Conservation (phyloP, 805 yeast genomes). For the Wickerhamomyces subpelliculosus region DNA sequence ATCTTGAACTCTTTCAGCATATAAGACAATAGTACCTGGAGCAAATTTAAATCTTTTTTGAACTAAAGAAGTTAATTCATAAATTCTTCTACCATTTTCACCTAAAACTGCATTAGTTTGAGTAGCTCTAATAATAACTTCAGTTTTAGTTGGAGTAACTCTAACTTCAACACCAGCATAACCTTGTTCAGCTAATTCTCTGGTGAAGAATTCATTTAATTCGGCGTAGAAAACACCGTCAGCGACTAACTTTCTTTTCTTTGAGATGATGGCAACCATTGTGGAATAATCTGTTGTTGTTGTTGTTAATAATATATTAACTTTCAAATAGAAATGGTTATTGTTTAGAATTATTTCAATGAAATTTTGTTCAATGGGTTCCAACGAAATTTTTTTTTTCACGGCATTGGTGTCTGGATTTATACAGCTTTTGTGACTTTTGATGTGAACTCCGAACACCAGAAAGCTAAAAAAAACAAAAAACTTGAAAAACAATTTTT, state of each 20-base stretch:
- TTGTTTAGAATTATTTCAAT: too few relatives aligned
- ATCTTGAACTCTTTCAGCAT: slow-evolving; percentile 99
- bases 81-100: slow-evolving; percentile 99
- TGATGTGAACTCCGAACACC: too few relatives aligned
- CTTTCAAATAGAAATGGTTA: too few relatives aligned
- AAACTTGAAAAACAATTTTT: too few relatives aligned
- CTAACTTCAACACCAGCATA: slow-evolving; percentile 99
- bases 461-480: too few relatives aligned
- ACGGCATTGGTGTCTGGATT: too few relatives aligned
- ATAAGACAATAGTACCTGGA: slow-evolving; percentile 88
- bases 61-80: slow-evolving; percentile 94
- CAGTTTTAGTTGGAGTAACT: slow-evolving; percentile 96
- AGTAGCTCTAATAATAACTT: slow-evolving; percentile 97
- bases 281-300: too few relatives aligned
- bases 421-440: too few relatives aligned
- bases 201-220: slow-evolving; percentile 99
- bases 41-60: slow-evolving; percentile 98
- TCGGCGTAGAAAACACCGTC: slow-evolving; percentile 99
- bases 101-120: slow-evolving; percentile 98
- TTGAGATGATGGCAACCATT: slow-evolving; percentile 56
- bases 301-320: too few relatives aligned
- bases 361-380: too few relatives aligned
- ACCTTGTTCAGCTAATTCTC: slow-evolving; percentile 99
- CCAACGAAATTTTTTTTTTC: too few relatives aligned
- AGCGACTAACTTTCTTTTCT: slow-evolving; percentile 99